A percentile compares a stretch with the other conserved stretches of the same genome.
These are phyloP conservation scores for Clavispora asparagi DNA, from an alignment of 805 yeast genomes.

Conservation along the genomic window DNA sequence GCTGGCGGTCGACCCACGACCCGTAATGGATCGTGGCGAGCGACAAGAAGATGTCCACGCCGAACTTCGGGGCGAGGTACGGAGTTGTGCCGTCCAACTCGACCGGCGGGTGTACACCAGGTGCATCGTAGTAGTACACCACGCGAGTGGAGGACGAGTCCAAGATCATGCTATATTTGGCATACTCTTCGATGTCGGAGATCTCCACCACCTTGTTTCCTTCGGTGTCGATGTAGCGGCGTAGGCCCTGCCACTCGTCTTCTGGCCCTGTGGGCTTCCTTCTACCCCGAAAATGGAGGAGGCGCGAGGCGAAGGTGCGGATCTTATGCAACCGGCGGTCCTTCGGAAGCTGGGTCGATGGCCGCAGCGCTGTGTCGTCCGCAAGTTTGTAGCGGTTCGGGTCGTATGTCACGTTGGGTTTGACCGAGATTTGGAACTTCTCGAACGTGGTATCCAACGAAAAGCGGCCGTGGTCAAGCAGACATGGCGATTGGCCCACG, in stretches of 20 bases:
- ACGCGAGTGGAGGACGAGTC: constrained; percentile 55
- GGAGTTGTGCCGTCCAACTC: constrained; percentile 2
- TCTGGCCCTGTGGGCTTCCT: not conserved
- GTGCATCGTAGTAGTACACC: constrained; percentile 63
- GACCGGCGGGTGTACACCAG: constrained; percentile 41
- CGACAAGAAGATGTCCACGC: constrained; percentile 53
- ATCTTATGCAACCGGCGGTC: not conserved
- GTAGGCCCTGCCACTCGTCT: constrained; percentile 66
- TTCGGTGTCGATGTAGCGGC: constrained; percentile 51
- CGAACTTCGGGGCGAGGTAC: constrained; percentile 36
- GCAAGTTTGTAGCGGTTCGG: constrained; percentile 5
- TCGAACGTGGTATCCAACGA: constrained; percentile 40
- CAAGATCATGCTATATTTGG: constrained; percentile 65
- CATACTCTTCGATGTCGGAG: constrained; percentile 61
- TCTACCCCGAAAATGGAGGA: not conserved
- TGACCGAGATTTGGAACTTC: constrained; percentile 54
- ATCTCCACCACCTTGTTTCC: constrained; percentile 27
- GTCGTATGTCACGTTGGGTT: constrained; percentile 66
- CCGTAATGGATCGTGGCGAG: constrained; percentile 77
- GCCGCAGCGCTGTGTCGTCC: not conserved
- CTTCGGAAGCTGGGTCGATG: not conserved
- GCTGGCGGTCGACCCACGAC: constrained; percentile 92
- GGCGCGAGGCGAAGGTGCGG: not conserved
- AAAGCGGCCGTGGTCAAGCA: constrained; percentile 53
- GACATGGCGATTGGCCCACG: constrained; percentile 38